Evolutionary conservation across 129 eudicot species (phyloP).

Genomic region (Lactuca sativa): DNA sequence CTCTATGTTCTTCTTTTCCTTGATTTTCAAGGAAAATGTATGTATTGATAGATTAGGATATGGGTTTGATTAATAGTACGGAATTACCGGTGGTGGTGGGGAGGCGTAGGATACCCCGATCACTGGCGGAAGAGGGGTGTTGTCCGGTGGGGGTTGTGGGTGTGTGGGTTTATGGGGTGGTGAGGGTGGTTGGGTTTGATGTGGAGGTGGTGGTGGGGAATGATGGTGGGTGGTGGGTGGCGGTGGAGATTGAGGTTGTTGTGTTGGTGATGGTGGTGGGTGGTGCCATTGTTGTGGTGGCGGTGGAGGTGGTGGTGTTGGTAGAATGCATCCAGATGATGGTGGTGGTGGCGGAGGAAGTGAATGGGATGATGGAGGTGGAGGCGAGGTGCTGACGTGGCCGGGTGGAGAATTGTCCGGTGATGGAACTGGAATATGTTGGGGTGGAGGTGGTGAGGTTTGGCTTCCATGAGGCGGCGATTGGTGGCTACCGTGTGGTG

Average conservation of each 20-base stretch:
- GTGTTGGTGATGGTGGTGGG: slow-evolving; percentile 23
- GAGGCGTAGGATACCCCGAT: slow-evolving; percentile 40
- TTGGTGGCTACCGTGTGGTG: slow-evolving; percentile 8
- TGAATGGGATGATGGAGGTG: slow-evolving; percentile 26
- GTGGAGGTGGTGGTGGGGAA: slow-evolving; percentile 27
- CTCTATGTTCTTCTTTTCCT: slow-evolving; percentile 3
- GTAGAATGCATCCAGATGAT: slow-evolving; percentile 14
- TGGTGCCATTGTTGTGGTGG: slow-evolving; percentile 18
- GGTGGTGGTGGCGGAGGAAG: slow-evolving; percentile 42
- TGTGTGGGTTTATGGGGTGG: slow-evolving; percentile 9
- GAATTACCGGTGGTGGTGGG: slow-evolving; percentile 41
- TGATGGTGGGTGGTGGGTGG: slow-evolving; percentile 19
- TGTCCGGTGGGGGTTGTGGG: slow-evolving; percentile 21
- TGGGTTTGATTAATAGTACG: slow-evolving; percentile 28
- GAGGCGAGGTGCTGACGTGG: background rate
- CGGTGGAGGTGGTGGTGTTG: slow-evolving; percentile 39
- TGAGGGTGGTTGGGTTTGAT: slow-evolving; percentile 13
- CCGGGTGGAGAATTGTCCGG: slow-evolving; percentile 33
- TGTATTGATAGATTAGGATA: slow-evolving; percentile 23
- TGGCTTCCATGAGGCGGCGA: slow-evolving; percentile 25
- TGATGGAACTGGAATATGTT: slow-evolving; percentile 32
- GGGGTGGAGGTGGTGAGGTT: slow-evolving; percentile 31
- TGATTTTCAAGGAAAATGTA: slow-evolving; percentile 22
- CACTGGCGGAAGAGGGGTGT: slow-evolving; percentile 41
- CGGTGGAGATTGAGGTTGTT: slow-evolving; percentile 39